Conservation (phyloP, 2,329 filamentous ascomycete species). For the Sporothrix mexicana region DNA sequence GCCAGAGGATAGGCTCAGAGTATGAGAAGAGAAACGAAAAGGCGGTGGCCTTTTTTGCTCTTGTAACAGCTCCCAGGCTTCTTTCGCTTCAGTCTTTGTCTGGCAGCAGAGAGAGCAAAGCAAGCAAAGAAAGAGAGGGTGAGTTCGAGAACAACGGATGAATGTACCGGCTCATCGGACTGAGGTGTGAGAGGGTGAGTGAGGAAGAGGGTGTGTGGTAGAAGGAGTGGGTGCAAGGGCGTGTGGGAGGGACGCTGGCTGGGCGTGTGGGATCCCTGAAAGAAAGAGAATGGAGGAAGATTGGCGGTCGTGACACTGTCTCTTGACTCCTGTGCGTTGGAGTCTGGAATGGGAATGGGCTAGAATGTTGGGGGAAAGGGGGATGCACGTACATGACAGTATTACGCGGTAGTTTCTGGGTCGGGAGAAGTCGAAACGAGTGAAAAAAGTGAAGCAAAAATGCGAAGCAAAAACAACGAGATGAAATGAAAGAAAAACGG, state of each 20-base stretch:
- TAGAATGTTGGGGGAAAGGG: slow-evolving; percentile 12
- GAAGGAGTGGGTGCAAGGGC: slow-evolving; percentile 27
- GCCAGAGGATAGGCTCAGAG: slow-evolving; percentile 23
- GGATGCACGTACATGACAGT: slow-evolving; percentile 18
- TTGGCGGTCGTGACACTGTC: slow-evolving; percentile 6
- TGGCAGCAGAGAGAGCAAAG: slow-evolving; percentile 13
- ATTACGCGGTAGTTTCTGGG: slow-evolving; percentile 13
- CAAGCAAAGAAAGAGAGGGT: slow-evolving; percentile 32
- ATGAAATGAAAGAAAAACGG: background rate
- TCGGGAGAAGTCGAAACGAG: slow-evolving; percentile 15
- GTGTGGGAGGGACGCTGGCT: slow-evolving; percentile 34
- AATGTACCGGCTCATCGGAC: slow-evolving; percentile 45
- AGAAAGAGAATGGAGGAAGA: slow-evolving; percentile 17
- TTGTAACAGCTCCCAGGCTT: background rate
- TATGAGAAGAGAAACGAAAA: slow-evolving; percentile 26
- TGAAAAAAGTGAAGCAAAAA: background rate
- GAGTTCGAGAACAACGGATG: slow-evolving; percentile 40
- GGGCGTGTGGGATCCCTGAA: slow-evolving; percentile 37
- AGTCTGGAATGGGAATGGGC: slow-evolving; percentile 18
- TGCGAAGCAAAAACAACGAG: background rate
- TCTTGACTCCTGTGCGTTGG: background rate
- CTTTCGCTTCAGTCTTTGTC: background rate
- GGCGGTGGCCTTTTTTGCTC: slow-evolving; percentile 23
- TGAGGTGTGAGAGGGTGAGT: slow-evolving; percentile 35
- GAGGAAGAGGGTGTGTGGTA: slow-evolving; percentile 39